Conservation (phyloP, 108 stramenopile species). For the Conticribra weissflogii region DNA sequence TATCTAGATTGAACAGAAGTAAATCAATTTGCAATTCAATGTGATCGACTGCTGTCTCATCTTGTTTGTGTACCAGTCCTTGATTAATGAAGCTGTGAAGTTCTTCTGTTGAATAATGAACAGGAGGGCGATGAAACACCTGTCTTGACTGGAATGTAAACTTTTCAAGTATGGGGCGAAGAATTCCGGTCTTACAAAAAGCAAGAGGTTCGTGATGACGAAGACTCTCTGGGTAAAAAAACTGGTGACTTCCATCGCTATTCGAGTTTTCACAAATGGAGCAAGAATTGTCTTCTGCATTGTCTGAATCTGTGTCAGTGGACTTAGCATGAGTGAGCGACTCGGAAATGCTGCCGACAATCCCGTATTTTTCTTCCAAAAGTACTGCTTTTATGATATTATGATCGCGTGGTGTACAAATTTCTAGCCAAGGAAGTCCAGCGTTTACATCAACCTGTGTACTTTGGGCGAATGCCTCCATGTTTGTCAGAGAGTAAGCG, state of each 20-base stretch:
- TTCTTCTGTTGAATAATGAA: conserved; percentile 48
- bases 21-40: conserved; percentile 52
- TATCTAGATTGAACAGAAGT: conserved; percentile 45
- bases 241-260: conserved; percentile 5
- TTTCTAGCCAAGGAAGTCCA: conserved; percentile 63
- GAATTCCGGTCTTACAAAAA: conserved; percentile 33
- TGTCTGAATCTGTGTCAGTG: background rate
- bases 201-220: conserved; percentile 49
- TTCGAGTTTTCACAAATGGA: background rate
- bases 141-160: conserved; percentile 55
- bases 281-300: background rate
- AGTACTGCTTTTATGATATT: background rate
- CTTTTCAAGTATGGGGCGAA: conserved; percentile 46
- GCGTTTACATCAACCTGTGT: conserved; percentile 31
- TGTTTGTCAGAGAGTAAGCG: conserved; percentile 34
- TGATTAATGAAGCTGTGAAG: conserved; percentile 35
- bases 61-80: conserved; percentile 35
- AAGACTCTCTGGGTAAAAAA: conserved; percentile 32
- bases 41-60: conserved; percentile 34
- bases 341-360: conserved; percentile 1
- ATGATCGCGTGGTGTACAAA: conserved; percentile 17
- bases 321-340: background rate
- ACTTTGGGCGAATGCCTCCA: conserved; percentile 43
- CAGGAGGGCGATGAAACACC: conserved; percentile 49
- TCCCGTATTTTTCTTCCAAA: conserved; percentile 30